Percentiles rank a stretch among this genome's conserved stretches.
These are phyloP conservation scores for Solanum hybrid DNA, from an alignment of 305 asterid genomes.

Conservation along the genomic window DNA sequence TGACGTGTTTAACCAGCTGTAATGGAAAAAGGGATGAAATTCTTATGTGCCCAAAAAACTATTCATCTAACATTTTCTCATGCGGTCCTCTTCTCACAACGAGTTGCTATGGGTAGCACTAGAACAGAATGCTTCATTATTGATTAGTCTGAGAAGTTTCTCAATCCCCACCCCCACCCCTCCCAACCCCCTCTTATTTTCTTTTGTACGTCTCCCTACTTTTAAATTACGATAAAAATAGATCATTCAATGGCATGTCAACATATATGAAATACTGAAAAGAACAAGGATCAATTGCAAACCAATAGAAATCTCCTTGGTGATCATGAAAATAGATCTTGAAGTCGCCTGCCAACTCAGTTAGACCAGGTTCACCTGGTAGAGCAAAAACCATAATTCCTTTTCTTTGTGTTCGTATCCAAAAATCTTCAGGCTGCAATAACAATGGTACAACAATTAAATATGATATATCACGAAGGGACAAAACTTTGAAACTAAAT, in stretches of 20 bases:
- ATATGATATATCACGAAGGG: not conserved
- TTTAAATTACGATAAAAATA: not conserved
- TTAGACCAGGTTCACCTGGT: slow-evolving; percentile 92
- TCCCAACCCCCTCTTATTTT: not conserved
- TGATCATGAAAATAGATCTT: slow-evolving; percentile 89
- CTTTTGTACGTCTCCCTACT: not conserved
- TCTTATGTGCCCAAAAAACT: not conserved
- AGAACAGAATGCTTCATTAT: not conserved
- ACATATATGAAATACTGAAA: not conserved
- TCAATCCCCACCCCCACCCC: not conserved
- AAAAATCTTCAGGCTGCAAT: slow-evolving; percentile 89
- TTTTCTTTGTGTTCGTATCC: slow-evolving; percentile 83
- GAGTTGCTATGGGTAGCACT: not conserved
- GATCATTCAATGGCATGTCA: not conserved
- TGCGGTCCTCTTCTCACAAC: not conserved
- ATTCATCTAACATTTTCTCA: not conserved
- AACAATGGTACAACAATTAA: not conserved
- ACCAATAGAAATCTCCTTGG: slow-evolving; percentile 98
- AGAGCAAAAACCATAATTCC: slow-evolving; percentile 88
- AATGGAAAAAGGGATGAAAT: not conserved
- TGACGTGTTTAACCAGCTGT: slow-evolving; percentile 94
- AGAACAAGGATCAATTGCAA: slow-evolving; percentile 14
- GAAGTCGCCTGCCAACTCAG: slow-evolving; percentile 88
- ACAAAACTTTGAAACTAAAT: not conserved
- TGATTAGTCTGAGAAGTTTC: not conserved